These are phyloP conservation scores for Letharia columbiana DNA, from an alignment of 495 filamentous ascomycete genomes.

Conservation along the genomic window DNA sequence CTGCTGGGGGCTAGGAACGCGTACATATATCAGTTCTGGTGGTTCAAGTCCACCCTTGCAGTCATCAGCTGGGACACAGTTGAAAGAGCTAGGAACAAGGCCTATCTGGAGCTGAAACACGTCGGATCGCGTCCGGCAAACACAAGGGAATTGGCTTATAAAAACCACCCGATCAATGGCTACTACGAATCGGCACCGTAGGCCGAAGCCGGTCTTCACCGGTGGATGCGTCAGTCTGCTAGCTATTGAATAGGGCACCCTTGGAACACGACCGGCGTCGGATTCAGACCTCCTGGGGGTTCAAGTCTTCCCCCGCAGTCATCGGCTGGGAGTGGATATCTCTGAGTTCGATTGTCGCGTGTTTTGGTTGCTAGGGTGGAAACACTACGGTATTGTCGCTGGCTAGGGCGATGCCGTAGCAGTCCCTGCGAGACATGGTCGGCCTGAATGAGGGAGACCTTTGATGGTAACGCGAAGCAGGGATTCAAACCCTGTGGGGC, in stretches of 20 bases:
- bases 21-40: too few relatives aligned
- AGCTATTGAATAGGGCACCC: not conserved
- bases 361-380: not conserved
- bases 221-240: not conserved
- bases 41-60: not conserved
- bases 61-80: not conserved
- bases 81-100: too few relatives aligned
- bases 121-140: too few relatives aligned
- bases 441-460: conserved; percentile 1
- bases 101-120: too few relatives aligned
- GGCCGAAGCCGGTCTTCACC: not conserved
- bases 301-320: conserved; percentile 9
- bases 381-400: not conserved
- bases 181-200: too few relatives aligned
- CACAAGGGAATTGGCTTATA: too few relatives aligned
- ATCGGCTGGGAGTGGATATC: not conserved
- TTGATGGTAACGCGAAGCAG: not conserved
- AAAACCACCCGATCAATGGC: too few relatives aligned
- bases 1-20: too few relatives aligned
- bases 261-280: not conserved
- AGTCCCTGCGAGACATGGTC: not conserved
- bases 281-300: not conserved
- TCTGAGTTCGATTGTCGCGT: not conserved
- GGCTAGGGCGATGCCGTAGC: not conserved
- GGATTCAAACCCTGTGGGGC: not conserved